Conservation (phyloP, 495 filamentous ascomycete genomes). For the Neurospora tetrasperma region DNA sequence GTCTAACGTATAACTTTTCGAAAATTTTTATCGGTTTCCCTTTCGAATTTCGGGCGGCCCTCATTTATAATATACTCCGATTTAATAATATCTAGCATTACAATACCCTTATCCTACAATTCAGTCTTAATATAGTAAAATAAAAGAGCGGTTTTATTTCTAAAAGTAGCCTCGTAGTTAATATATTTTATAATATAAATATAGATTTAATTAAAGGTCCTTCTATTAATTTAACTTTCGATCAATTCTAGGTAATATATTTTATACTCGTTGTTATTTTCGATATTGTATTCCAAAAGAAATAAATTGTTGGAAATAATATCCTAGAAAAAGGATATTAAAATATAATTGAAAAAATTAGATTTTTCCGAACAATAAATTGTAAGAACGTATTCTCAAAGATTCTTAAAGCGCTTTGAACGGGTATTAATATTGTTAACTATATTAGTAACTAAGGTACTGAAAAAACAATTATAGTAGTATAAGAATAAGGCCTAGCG, state of each 20-base stretch:
- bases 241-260: neutral
- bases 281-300: neutral
- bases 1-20: neutral
- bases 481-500: too few species aligned
- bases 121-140: neutral
- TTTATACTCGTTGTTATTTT: neutral
- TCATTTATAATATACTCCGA: neutral
- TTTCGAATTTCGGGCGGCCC: too few species aligned
- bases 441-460: too few species aligned
- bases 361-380: too few species aligned
- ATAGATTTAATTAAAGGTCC: neutral
- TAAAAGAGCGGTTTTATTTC: neutral
- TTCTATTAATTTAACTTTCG: neutral
- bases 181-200: neutral
- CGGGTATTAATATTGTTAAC: too few species aligned
- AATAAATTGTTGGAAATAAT: neutral
- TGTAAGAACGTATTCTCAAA: too few species aligned
- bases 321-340: neutral
- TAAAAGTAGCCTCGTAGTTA: neutral
- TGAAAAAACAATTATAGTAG: too few species aligned
- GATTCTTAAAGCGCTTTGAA: too few species aligned
- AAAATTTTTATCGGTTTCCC: neutral
- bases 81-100: neutral
- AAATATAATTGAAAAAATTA: too few species aligned
- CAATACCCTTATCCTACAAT: neutral